Evolutionary conservation across 2,329 filamentous ascomycete genomes (phyloP).

Genomic region (Pseudogymnoascus sp.): DNA sequence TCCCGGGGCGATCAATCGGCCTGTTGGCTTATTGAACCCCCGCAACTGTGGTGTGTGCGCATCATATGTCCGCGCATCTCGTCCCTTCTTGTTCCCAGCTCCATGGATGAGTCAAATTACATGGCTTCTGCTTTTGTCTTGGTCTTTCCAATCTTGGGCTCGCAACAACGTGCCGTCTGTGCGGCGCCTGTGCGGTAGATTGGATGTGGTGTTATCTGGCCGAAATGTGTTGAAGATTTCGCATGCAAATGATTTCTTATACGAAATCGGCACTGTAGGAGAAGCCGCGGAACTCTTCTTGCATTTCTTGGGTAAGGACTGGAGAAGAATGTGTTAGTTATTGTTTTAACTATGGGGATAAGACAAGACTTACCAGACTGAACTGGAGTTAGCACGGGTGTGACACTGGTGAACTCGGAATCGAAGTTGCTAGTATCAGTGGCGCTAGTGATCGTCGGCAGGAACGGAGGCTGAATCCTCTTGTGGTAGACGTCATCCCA

Average conservation of each 20-base stretch:
- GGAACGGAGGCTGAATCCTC: conserved; percentile 78
- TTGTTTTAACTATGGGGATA: conserved; percentile 12
- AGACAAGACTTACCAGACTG: conserved; percentile 72
- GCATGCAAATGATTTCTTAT: conserved; percentile 18
- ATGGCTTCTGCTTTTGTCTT: neutral
- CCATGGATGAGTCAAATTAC: neutral
- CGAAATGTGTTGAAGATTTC: neutral
- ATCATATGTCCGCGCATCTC: neutral
- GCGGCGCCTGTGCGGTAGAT: neutral
- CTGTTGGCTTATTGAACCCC: neutral
- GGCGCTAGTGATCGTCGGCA: conserved; percentile 80
- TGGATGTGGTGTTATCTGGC: neutral
- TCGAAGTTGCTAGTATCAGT: conserved; percentile 99
- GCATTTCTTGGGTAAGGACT: conserved; percentile 98
- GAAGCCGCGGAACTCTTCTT: conserved; percentile 98
- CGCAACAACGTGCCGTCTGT: neutral
- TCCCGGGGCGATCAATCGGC: neutral
- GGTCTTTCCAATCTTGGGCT: neutral
- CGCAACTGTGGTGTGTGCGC: neutral
- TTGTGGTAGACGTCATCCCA: conserved; percentile 99
- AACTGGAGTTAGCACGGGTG: conserved; percentile 91
- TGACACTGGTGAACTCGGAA: conserved; percentile 96
- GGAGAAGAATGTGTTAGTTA: conserved; percentile 19
- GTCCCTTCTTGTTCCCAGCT: neutral
- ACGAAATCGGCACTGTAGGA: conserved; percentile 55